A percentile compares a stretch with the other conserved stretches of the same genome.
Evolutionary conservation across 2,329 filamentous ascomycete genomes (phyloP).

Genomic region (Xylariaceae sp.): DNA sequence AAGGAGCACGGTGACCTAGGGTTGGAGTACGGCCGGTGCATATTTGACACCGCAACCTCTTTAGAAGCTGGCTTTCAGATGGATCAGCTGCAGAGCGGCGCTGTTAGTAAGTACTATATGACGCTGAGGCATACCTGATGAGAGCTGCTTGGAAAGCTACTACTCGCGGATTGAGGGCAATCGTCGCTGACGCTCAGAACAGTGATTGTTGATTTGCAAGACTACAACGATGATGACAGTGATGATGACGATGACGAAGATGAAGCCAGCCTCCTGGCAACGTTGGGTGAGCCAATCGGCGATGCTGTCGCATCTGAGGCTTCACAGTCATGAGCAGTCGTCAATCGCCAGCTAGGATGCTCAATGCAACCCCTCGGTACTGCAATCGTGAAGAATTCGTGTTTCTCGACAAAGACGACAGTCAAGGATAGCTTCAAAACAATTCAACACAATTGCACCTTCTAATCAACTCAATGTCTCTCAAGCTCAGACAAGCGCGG

Average conservation of each 20-base stretch:
- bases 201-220: slow-evolving; percentile 2
- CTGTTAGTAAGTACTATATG: background rate
- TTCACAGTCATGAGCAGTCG: background rate
- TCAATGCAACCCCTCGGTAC: too few species aligned
- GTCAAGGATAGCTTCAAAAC: too few species aligned
- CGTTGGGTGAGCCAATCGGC: background rate
- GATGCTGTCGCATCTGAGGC: background rate
- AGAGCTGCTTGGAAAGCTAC: too few species aligned
- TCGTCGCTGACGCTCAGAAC: background rate
- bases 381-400: too few species aligned
- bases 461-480: too few species aligned
- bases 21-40: background rate
- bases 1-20: background rate
- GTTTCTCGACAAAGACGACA: too few species aligned
- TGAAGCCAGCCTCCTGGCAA: background rate
- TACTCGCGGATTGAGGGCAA: background rate
- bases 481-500: too few species aligned
- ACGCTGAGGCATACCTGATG: background rate
- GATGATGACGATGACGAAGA: background rate
- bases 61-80: slow-evolving; percentile 1
- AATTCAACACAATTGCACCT: too few species aligned
- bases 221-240: background rate
- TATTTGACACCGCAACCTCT: background rate
- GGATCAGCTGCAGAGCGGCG: background rate
- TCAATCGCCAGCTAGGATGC: background rate